A percentile compares a stretch with the other conserved stretches of the same genome.
phyloP scores from a whole-genome alignment of 2,329 filamentous ascomycete species.

The Penicillium janthinellum region DNA sequence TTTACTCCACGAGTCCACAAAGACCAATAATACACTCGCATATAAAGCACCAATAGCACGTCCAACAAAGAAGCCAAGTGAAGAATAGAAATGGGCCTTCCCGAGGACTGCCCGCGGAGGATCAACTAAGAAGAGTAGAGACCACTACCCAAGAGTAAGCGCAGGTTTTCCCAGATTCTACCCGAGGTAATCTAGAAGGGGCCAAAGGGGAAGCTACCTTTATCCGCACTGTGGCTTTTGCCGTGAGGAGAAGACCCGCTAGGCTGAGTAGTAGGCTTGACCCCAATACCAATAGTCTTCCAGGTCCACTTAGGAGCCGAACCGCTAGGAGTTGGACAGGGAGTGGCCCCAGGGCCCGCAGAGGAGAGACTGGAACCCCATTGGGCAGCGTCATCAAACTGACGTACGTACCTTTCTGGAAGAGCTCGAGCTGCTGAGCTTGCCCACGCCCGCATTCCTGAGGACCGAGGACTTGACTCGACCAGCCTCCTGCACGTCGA shows the following conservation, averaged over 20 bases:
- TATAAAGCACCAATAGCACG: background rate
- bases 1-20: too few relatives aligned
- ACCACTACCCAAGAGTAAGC: too few relatives aligned
- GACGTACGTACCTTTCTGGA: constrained; percentile 8
- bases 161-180: too few relatives aligned
- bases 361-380: constrained; percentile 8
- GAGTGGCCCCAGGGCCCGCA: constrained; percentile 13
- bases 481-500: constrained; percentile 27
- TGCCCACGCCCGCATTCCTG: constrained; percentile 35
- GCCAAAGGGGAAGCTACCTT: background rate
- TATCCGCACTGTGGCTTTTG: background rate
- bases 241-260: background rate
- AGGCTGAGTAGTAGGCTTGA: constrained; percentile 9
- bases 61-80: background rate
- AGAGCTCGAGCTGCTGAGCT: constrained; percentile 15
- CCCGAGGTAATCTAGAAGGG: background rate
- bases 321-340: constrained; percentile 8
- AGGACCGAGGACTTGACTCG: constrained; percentile 33
- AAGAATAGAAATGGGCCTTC: background rate
- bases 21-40: background rate
- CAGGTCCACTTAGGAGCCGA: constrained; percentile 15
- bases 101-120: too few relatives aligned
- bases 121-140: background rate
- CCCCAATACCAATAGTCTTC: constrained; percentile 9
- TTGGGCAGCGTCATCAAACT: background rate